phyloP scores from a whole-genome alignment of 306 rosid species.

The apple (Malus domestica) region ASM211411v1 NC_041803.1:54446501-54447000 shows the following conservation, averaged over 20 bases:
- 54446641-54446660: background rate
- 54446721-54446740: background rate
- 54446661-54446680: background rate
- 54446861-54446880: background rate
- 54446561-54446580: background rate
- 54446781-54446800: background rate
- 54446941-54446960: background rate
- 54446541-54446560: background rate
- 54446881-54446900: background rate
- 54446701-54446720: background rate
- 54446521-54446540: background rate
- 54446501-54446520: background rate
- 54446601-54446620: background rate
- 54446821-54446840: background rate
- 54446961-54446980: background rate
- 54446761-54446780: background rate
- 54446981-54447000: background rate
- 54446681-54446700: background rate
- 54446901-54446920: background rate
- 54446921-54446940: background rate
- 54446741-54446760: background rate
- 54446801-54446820: background rate
- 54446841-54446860: background rate
- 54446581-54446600: background rate
- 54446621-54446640: background rate